These are phyloP conservation scores for Dendrothele bispora DNA, from an alignment of 768 basidiomycete genomes.

Conservation along the genomic window DNA sequence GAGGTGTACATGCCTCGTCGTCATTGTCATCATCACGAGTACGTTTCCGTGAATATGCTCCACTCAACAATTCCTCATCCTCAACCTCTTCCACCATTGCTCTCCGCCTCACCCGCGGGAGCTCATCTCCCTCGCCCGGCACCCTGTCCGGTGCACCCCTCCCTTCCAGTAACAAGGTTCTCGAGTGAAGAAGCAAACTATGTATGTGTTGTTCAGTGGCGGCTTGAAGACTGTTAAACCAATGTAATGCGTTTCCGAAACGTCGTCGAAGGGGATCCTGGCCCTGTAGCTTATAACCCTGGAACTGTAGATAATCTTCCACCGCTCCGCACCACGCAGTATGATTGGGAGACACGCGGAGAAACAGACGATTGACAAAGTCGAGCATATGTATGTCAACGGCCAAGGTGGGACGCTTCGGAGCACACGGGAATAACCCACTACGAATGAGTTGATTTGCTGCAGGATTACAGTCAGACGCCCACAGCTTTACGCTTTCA, in stretches of 20 bases:
- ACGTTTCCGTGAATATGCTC: no score
- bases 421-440: constrained; percentile 1
- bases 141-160: not conserved
- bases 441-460: not conserved
- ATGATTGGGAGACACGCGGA: constrained; percentile 11
- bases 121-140: not conserved
- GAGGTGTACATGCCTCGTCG: not conserved
- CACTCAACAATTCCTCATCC: not conserved
- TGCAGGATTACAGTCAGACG: constrained; percentile 10
- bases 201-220: not conserved
- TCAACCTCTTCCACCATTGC: not conserved
- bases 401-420: not conserved
- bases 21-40: constrained; percentile 7
- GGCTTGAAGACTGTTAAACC: constrained; percentile 11
- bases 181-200: not conserved
- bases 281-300: constrained; percentile 8
- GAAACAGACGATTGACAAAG: constrained; percentile 1
- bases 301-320: constrained; percentile 7
- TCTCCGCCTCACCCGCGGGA: no score
- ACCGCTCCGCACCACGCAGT: constrained; percentile 11
- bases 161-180: no score
- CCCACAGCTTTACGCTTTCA: no score
- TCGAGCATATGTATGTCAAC: constrained; percentile 1
- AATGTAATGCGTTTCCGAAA: constrained; percentile 18
- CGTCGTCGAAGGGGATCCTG: constrained; percentile 11